These are phyloP conservation scores for Pulveroboletus sp. DNA, from an alignment of 768 basidiomycete genomes.

Conservation along the genomic window DNA sequence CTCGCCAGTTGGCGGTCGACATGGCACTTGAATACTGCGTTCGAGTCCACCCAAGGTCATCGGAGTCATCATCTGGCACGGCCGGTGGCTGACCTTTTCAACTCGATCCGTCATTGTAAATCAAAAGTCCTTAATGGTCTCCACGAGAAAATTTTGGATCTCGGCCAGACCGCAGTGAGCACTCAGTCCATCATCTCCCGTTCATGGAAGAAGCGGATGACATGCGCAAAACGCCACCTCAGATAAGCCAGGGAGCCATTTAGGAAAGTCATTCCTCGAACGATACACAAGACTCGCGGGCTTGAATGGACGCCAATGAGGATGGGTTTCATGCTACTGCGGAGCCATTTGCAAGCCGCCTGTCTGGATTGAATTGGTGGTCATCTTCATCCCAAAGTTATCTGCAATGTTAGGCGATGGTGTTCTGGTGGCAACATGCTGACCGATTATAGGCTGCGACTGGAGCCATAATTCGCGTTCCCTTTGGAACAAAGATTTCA, in stretches of 20 bases:
- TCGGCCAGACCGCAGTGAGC: too few species aligned
- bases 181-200: too few species aligned
- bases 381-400: constrained; percentile 33
- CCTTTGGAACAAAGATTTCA: constrained; percentile 47
- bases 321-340: constrained; percentile 16
- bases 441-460: constrained; percentile 56
- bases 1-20: too few species aligned
- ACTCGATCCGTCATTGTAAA: constrained; percentile 35
- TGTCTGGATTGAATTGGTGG: constrained; percentile 30
- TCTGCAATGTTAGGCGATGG: background rate
- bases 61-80: constrained; percentile 30
- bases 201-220: too few species aligned
- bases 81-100: constrained; percentile 22
- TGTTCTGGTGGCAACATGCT: background rate
- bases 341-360: constrained; percentile 23
- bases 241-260: constrained; percentile 24
- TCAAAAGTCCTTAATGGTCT: constrained; percentile 51
- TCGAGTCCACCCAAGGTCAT: constrained; percentile 29
- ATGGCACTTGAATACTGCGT: constrained; percentile 26
- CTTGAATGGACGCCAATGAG: constrained; percentile 30
- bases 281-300: constrained; percentile 16
- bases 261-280: constrained; percentile 23
- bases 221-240: too few species aligned
- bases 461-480: constrained; percentile 49
- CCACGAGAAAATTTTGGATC: too few species aligned